Evolutionary conservation across 108 stramenopile genomes (phyloP).

Genomic region (Cylindrotheca closterium): DNA sequence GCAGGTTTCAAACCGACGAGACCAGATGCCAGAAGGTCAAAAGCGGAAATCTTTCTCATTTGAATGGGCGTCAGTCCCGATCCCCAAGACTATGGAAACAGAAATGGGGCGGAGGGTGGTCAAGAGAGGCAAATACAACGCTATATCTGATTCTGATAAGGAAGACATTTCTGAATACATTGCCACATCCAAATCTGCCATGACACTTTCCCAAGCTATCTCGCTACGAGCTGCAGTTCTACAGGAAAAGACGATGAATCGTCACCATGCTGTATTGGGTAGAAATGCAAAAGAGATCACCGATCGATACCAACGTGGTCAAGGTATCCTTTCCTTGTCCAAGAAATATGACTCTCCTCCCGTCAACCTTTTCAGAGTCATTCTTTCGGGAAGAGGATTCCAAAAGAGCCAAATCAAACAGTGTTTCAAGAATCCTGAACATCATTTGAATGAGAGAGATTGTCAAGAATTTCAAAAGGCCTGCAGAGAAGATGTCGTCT

Average conservation of each 20-base stretch:
- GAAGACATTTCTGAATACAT: neutral
- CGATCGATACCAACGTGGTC: conserved; percentile 3
- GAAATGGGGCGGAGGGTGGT: neutral
- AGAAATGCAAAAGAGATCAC: neutral
- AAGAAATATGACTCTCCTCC: conserved; percentile 10
- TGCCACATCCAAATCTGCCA: neutral
- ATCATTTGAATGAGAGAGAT: conserved; percentile 3
- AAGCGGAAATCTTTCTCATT: neutral
- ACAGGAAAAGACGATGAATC: conserved; percentile 4
- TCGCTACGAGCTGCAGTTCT: conserved; percentile 8
- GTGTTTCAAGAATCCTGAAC: conserved; percentile 1
- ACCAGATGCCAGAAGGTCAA: too few relatives aligned
- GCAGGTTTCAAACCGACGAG: too few relatives aligned
- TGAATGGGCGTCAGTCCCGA: neutral
- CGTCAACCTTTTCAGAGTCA: conserved; percentile 10
- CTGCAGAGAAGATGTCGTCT: conserved; percentile 3
- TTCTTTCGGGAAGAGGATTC: conserved; percentile 4
- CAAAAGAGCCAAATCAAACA: conserved; percentile 6
- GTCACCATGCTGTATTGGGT: conserved; percentile 2
- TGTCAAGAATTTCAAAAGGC: conserved; percentile 10
- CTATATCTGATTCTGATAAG: neutral
- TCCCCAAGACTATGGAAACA: neutral
- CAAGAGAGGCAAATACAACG: neutral
- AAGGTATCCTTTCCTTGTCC: neutral
- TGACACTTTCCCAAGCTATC: conserved; percentile 6